Conservation (phyloP, 1,284 basidiomycete genomes). For the Tilletia caries region DNA sequence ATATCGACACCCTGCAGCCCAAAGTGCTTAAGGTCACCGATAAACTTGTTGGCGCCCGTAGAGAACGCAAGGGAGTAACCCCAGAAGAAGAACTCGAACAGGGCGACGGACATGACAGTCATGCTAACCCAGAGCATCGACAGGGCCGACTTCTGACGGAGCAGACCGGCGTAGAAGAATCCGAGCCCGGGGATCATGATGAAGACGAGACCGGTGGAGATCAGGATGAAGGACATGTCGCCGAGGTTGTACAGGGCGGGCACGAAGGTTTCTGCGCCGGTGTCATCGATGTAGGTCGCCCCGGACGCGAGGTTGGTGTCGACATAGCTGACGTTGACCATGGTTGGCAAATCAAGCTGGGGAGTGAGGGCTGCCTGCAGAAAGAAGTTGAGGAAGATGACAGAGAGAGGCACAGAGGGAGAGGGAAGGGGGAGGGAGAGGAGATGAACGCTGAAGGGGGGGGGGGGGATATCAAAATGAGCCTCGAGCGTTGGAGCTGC, state of each 20-base stretch:
- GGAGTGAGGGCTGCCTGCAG: no score
- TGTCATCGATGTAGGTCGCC: constrained; percentile 28
- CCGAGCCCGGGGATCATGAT: constrained; percentile 73
- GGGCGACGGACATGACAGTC: constrained; percentile 70
- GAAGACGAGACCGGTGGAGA: constrained; percentile 64
- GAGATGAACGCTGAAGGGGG: no score
- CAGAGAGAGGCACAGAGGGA: no score
- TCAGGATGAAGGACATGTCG: constrained; percentile 60
- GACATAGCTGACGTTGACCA: constrained; percentile 14
- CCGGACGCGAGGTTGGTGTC: constrained; percentile 9
- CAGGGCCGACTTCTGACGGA: constrained; percentile 82
- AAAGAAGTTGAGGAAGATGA: no score
- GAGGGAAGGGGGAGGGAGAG: no score
- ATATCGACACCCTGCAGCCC: constrained; percentile 76
- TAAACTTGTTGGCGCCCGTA: constrained; percentile 54
- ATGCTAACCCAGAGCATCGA: constrained; percentile 85
- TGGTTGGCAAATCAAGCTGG: not conserved
- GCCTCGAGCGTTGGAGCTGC: no score
- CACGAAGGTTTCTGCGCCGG: constrained; percentile 32
- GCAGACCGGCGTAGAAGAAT: constrained; percentile 80
- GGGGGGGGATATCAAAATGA: no score
- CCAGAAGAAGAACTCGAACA: constrained; percentile 63
- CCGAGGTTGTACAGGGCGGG: constrained; percentile 57
- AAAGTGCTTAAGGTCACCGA: constrained; percentile 67
- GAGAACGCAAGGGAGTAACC: constrained; percentile 57